Evolutionary conservation across 1,284 basidiomycete genomes (phyloP), one percentile per base, ranked within the genome.

Genomic region (Heliocybe sulcata): DNA sequence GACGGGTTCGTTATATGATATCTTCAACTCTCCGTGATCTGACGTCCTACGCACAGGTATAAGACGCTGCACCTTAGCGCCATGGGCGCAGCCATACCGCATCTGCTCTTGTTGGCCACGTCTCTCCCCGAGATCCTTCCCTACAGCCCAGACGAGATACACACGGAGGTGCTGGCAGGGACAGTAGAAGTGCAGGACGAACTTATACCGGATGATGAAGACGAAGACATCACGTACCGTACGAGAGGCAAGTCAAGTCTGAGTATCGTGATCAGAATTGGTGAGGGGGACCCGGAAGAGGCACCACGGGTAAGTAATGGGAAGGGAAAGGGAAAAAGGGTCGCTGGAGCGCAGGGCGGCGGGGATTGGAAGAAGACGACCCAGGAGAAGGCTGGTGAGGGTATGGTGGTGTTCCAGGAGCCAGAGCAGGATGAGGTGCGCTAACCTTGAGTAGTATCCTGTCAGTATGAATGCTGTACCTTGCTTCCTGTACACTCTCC

Each of bases 1-100:
- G 87, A 94, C 61, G 92, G 90, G 86, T 90, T 64, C 57, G 81
- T 72, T 2, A 35, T 23, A 55, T 20, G 27, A 22, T 29, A 25
- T 38, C 11, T 31, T n/a, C 14, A 23, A 23, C 4, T 42, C 35
- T 49, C 33, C 19, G 52, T 50, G 16, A 53, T 42, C 38, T 42
- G 16, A 42, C 52, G 29, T 58, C 27, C 20, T 49, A 19, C 45
- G 48, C 50, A 9, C 58, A 92, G 90, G 45, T 88, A 89, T 63
- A 88, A 87, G 59, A 83, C 80, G 1, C 67, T 95, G 22, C 82
- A 86, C 66, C 72, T 95, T 27, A 85, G 82, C 60, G 92, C 92
- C 1, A 84, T 94, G 78, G 88, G 89, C 23, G 91, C 93, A 1
- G 92, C 92, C 0, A 93, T 95, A 54, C 90, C 92, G 1, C 89